phyloP scores from a whole-genome alignment of 768 basidiomycete species.

The Gloeopeniophorella convolvens region DNA sequence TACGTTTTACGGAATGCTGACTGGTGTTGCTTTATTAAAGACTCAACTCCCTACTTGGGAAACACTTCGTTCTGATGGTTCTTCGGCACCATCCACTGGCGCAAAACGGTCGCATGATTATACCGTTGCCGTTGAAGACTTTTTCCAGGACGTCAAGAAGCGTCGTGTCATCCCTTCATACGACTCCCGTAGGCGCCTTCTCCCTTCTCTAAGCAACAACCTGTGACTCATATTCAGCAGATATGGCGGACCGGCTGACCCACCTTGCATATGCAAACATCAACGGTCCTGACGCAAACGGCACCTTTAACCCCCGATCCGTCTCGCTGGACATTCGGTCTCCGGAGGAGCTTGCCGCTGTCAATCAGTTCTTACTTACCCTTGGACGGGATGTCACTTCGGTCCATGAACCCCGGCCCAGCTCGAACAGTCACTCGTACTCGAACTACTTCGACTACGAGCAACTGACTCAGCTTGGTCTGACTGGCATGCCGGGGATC shows the following conservation, averaged over 20 bases:
- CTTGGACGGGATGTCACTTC: slow-evolving; percentile 76
- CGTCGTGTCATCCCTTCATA: slow-evolving; percentile 80
- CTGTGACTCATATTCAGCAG: slow-evolving; percentile 34
- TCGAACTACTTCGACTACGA: slow-evolving; percentile 50
- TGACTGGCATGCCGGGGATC: slow-evolving; percentile 59
- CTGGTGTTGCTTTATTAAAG: slow-evolving; percentile 42
- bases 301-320: slow-evolving; percentile 64
- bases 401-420: slow-evolving; percentile 25
- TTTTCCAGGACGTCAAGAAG: slow-evolving; percentile 91
- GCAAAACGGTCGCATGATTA: slow-evolving; percentile 67
- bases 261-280: slow-evolving; percentile 34
- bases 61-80: slow-evolving; percentile 36
- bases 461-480: slow-evolving; percentile 21
- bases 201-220: background rate
- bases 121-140: slow-evolving; percentile 54
- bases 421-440: slow-evolving; percentile 15
- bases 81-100: slow-evolving; percentile 31
- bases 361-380: slow-evolving; percentile 78
- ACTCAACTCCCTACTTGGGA: slow-evolving; percentile 56
- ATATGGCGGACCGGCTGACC: slow-evolving; percentile 82
- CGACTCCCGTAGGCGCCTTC: slow-evolving; percentile 64
- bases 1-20: slow-evolving; percentile 29
- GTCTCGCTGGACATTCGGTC: slow-evolving; percentile 80
- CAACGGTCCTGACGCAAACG: slow-evolving; percentile 10
- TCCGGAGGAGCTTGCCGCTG: slow-evolving; percentile 81